Conservation (phyloP, 768 basidiomycete species). For the Hericium rajendrae region DNA sequence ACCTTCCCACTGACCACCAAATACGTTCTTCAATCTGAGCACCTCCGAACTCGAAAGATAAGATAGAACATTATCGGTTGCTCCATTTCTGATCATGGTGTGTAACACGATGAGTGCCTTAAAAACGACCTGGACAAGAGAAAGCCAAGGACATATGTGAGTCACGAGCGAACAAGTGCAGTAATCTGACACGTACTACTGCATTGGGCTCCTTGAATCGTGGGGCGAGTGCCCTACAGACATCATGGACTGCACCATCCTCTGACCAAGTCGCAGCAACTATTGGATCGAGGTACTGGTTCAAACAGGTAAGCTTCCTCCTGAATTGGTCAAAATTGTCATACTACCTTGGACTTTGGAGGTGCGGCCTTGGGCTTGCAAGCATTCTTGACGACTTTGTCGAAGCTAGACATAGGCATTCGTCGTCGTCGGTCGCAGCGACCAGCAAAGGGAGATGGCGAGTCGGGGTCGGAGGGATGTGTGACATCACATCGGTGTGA, state of each 20-base stretch:
- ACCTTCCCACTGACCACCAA: conserved; percentile 87
- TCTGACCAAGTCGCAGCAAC: conserved; percentile 96
- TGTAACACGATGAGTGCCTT: conserved; percentile 94
- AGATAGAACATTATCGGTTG: conserved; percentile 84
- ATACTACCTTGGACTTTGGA: conserved; percentile 83
- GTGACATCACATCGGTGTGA: background rate
- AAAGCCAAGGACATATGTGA: background rate
- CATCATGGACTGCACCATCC: conserved; percentile 87
- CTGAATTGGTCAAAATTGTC: background rate
- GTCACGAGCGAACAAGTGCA: background rate
- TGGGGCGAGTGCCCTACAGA: conserved; percentile 79
- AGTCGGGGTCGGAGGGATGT: background rate
- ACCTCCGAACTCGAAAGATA: conserved; percentile 77
- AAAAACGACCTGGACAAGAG: conserved; percentile 71
- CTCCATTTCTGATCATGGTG: conserved; percentile 94
- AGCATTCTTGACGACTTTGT: conserved; percentile 91
- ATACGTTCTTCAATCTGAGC: conserved; percentile 74
- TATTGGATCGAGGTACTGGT: conserved; percentile 91
- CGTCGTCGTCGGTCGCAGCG: conserved; percentile 4
- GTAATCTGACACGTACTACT: conserved; percentile 44
- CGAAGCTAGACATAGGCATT: conserved; percentile 60
- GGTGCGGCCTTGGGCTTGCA: conserved; percentile 96
- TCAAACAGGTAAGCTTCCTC: background rate
- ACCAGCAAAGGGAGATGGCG: conserved; percentile 1
- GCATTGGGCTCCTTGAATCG: conserved; percentile 88